These are phyloP conservation scores for Pezicula radicicola DNA, from an alignment of 2,329 filamentous ascomycete species.

Conservation along the genomic window DNA sequence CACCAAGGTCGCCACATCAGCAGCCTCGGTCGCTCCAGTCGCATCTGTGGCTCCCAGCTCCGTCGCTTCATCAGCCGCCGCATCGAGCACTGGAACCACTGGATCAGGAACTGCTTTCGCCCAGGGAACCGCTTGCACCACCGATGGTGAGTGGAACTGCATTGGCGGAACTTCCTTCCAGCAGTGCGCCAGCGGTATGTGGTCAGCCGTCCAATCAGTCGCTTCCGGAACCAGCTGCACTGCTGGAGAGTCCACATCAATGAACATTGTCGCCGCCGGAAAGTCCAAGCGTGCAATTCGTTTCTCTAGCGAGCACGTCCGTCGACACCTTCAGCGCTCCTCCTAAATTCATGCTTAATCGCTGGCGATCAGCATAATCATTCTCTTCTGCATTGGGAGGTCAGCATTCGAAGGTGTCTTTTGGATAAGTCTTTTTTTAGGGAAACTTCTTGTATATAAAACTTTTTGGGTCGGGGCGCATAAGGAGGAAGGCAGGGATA, in stretches of 20 bases:
- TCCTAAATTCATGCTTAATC: slow-evolving; percentile 9
- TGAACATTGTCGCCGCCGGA: slow-evolving; percentile 32
- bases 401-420: slow-evolving; percentile 3
- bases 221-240: slow-evolving; percentile 45
- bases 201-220: slow-evolving; percentile 41
- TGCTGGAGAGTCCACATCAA: slow-evolving; percentile 35
- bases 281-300: slow-evolving; percentile 20
- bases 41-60: slow-evolving; percentile 18
- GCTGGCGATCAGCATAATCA: slow-evolving; percentile 19
- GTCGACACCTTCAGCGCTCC: slow-evolving; percentile 18
- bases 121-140: slow-evolving; percentile 43
- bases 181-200: slow-evolving; percentile 50
- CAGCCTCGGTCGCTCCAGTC: slow-evolving; percentile 16
- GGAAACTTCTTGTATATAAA: slow-evolving; percentile 20
- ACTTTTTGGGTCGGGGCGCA: neutral
- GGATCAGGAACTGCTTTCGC: slow-evolving; percentile 18
- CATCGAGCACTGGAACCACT: slow-evolving; percentile 20
- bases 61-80: slow-evolving; percentile 15
- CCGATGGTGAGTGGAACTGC: slow-evolving; percentile 54
- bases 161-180: slow-evolving; percentile 48
- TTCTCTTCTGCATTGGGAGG: slow-evolving; percentile 10
- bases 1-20: slow-evolving; percentile 16
- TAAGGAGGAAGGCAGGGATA: neutral
- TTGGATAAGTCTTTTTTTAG: slow-evolving; percentile 6
- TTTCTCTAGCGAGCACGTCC: slow-evolving; percentile 21